Conservation (phyloP, 345 rosid species). For the Syzygium oleosum region DNA sequence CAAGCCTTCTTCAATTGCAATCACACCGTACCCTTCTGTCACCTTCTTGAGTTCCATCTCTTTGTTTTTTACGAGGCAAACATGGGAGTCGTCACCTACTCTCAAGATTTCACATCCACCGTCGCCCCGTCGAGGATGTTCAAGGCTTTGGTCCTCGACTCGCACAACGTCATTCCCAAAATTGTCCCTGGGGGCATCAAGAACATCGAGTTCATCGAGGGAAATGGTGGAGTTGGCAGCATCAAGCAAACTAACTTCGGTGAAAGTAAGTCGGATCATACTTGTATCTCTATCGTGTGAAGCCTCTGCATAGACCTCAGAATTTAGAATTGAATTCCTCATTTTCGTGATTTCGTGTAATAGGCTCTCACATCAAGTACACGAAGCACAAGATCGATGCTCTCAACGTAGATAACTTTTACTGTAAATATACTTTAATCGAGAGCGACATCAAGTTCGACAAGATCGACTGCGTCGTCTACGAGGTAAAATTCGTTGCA, state of each 20-base stretch:
- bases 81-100: background rate
- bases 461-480: constrained; percentile 8
- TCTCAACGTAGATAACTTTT: constrained; percentile 16
- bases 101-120: constrained; percentile 5
- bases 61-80: too few species aligned
- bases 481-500: constrained; percentile 15
- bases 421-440: constrained; percentile 25
- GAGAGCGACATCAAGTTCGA: constrained; percentile 21
- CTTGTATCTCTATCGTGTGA: background rate
- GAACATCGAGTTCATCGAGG: constrained; percentile 2
- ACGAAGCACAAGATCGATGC: constrained; percentile 27
- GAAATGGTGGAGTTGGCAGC: background rate
- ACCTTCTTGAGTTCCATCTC: background rate
- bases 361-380: constrained; percentile 20
- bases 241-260: background rate
- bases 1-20: background rate
- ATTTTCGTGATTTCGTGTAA: background rate
- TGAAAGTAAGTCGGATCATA: background rate
- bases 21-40: background rate
- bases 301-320: background rate
- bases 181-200: constrained; percentile 18
- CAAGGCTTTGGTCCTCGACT: constrained; percentile 26
- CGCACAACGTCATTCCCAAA: constrained; percentile 24
- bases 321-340: background rate
- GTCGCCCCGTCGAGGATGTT: constrained; percentile 23